Base-by-base conservation (phyloP, 73 alveolate genomes). In the Effrenium voratum region DNA sequence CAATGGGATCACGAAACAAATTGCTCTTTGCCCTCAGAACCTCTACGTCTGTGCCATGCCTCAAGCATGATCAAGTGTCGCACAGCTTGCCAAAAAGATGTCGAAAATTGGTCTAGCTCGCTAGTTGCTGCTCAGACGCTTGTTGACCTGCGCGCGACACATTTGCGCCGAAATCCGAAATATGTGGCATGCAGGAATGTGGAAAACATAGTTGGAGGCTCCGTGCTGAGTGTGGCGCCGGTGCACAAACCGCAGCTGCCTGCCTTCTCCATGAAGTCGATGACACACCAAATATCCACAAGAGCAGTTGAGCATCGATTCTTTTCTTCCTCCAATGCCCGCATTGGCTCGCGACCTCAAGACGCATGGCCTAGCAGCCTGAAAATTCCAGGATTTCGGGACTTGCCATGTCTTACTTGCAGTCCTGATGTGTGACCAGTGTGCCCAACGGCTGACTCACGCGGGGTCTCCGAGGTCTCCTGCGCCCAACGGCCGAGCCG, bases 41-140 rank as follows among this genome's bases (percentile, higher is more conserved):
- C 84, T 87, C 95, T 72, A 87, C 95, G 32, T 87, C 95, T 34
- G 95, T 87, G 72, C 95, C 95, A 59, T 87, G 84, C 95, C 84
- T 87, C 15, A 28, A n/a, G n/a, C n/a, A n/a, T n/a, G n/a, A n/a
- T n/a, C n/a, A n/a, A n/a, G n/a, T n/a, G n/a, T n/a, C n/a, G n/a
- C n/a, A n/a, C n/a, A n/a, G n/a, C n/a, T n/a, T n/a, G n/a, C n/a
- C n/a, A n/a, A n/a, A n/a, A n/a, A n/a, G n/a, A n/a, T n/a, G n/a
- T n/a, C n/a, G n/a, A n/a, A n/a, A n/a, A 38, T 22, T 72, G 83
- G 49, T 30, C 24, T 6, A 38, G 83, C 32, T 32, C 28, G 32
- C 19, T 12, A 12, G 49, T 24, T 72, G 83, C 52, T 12, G 52
- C n/a, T n/a, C n/a, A n/a, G n/a, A n/a, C n/a, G n/a, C n/a, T n/a